Conservation (phyloP, 805 yeast genomes). For the Vanderwaltozyma verrucispora region DNA sequence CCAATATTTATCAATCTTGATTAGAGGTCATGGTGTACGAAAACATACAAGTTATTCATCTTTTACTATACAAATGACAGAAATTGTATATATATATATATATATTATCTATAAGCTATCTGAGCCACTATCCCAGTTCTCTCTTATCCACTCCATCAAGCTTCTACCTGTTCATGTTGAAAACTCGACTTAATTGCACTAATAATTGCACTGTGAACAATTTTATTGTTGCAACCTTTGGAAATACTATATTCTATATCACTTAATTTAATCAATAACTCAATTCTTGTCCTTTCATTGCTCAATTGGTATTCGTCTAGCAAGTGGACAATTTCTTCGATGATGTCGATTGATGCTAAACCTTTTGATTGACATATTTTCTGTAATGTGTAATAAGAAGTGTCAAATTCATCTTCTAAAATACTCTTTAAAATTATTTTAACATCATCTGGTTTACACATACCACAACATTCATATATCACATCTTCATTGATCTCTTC, state of each 20-base stretch:
- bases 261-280: slow-evolving; percentile 58
- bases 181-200: slow-evolving; percentile 61
- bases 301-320: slow-evolving; percentile 59
- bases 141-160: not conserved
- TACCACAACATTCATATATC: slow-evolving; percentile 92
- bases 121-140: too few relatives aligned
- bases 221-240: slow-evolving; percentile 84
- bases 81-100: too few relatives aligned
- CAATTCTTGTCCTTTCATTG: slow-evolving; percentile 44
- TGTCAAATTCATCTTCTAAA: slow-evolving; percentile 80
- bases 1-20: too few relatives aligned
- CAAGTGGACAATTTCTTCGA: slow-evolving; percentile 65
- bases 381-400: slow-evolving; percentile 58
- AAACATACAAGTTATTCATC: too few relatives aligned
- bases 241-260: slow-evolving; percentile 89
- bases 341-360: slow-evolving; percentile 76
- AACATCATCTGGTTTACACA: slow-evolving; percentile 83
- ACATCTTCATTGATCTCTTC: slow-evolving; percentile 55
- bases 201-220: slow-evolving; percentile 82
- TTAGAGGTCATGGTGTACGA: too few relatives aligned
- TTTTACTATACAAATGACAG: too few relatives aligned
- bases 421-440: slow-evolving; percentile 67
- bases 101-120: too few relatives aligned
- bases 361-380: slow-evolving; percentile 65
- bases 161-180: slow-evolving; percentile 21